Evolutionary conservation across 1,139 yeast genomes (phyloP).

Genomic region (Zygoascus meyerae): DNA sequence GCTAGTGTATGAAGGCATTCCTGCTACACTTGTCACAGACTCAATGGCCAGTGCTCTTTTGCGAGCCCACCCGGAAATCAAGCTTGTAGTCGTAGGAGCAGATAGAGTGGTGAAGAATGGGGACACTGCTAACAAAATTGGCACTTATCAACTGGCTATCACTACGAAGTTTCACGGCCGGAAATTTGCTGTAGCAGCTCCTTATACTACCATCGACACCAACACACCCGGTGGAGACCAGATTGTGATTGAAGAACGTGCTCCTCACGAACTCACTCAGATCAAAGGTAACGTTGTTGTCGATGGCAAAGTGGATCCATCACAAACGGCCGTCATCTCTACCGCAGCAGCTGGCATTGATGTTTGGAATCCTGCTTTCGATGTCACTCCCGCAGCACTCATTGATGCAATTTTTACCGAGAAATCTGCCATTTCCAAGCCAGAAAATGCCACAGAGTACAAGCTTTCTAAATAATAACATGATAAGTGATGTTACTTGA

Average conservation of each 20-base stretch:
- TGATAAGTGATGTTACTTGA: too few species aligned
- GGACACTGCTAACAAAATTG: slow-evolving; percentile 94
- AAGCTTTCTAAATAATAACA: too few species aligned
- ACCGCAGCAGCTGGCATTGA: slow-evolving; percentile 79
- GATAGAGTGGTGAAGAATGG: slow-evolving; percentile 85
- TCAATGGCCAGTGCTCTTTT: slow-evolving; percentile 84
- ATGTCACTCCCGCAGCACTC: slow-evolving; percentile 75
- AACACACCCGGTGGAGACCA: slow-evolving; percentile 60
- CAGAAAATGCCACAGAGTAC: background rate
- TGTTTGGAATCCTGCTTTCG: slow-evolving; percentile 97
- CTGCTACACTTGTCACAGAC: slow-evolving; percentile 84
- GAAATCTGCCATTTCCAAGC: slow-evolving; percentile 41
- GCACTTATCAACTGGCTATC: slow-evolving; percentile 86
- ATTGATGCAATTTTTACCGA: slow-evolving; percentile 92
- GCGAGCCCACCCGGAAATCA: slow-evolving; percentile 47
- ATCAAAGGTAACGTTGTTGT: slow-evolving; percentile 61
- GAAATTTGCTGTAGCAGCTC: slow-evolving; percentile 90
- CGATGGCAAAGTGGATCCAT: slow-evolving; percentile 25
- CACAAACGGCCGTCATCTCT: slow-evolving; percentile 45
- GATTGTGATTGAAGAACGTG: slow-evolving; percentile 84
- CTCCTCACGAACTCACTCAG: slow-evolving; percentile 68
- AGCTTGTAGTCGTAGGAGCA: slow-evolving; percentile 95
- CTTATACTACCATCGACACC: slow-evolving; percentile 80
- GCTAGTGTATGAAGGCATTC: slow-evolving; percentile 75
- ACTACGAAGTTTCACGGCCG: slow-evolving; percentile 52